A percentile compares a stretch with the other conserved stretches of the same genome.
Conservation (phyloP, 768 basidiomycete species). For the Tulasnella sp. region DNA sequence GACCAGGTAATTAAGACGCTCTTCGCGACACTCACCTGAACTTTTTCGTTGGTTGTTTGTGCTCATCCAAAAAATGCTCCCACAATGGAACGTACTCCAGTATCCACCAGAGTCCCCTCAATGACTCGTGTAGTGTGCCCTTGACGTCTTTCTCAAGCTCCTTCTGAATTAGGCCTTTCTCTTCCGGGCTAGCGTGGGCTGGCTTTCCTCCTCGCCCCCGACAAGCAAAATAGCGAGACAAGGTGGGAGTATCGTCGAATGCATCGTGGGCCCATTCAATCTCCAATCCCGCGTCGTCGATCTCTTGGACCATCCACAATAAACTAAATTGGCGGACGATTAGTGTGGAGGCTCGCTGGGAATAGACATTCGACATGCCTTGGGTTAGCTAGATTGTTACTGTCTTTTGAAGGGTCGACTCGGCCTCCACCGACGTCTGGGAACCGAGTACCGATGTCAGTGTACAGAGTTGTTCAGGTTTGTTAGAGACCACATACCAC, state of each 20-base stretch:
- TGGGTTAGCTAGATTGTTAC: neutral
- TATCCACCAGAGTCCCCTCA: neutral
- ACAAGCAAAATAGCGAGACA: neutral
- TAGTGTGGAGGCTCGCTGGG: neutral
- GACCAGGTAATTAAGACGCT: neutral
- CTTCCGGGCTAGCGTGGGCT: neutral
- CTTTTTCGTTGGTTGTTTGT: neutral
- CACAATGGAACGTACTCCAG: neutral
- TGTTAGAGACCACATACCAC: constrained; percentile 16
- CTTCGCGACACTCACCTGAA: neutral
- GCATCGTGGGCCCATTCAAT: too few species aligned
- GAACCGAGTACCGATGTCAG: neutral
- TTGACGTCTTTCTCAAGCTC: neutral
- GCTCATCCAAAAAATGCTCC: neutral
- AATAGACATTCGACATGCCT: neutral
- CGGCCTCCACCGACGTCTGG: neutral
- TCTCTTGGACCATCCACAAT: neutral
- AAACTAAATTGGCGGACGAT: neutral
- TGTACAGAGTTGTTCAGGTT: neutral
- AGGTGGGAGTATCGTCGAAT: neutral
- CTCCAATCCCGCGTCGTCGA: too few species aligned
- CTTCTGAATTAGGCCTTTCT: neutral
- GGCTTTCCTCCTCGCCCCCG: neutral
- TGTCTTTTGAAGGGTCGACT: neutral
- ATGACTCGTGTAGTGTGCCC: neutral